phyloP scores from a whole-genome alignment of 768 basidiomycete genomes.

The Podaxis sp. region DNA sequence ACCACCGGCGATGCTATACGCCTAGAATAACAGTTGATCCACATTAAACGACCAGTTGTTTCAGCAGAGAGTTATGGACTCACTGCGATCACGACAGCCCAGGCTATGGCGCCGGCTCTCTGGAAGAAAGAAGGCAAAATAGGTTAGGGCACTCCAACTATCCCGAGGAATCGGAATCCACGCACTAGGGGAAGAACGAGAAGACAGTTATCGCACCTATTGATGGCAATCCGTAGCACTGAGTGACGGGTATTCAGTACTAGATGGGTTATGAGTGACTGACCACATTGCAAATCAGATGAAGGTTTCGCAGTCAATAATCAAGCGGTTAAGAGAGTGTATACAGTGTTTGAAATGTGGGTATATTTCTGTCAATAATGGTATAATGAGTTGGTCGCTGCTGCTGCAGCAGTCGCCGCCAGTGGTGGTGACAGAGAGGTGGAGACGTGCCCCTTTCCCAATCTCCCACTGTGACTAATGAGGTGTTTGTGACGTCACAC shows the following conservation, averaged over 20 bases:
- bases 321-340: constrained; percentile 11
- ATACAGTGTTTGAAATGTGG: neutral
- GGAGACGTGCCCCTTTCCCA: neutral
- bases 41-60: constrained; percentile 13
- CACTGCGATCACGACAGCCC: constrained; percentile 63
- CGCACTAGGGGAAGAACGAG: constrained; percentile 71
- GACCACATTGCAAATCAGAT: constrained; percentile 27
- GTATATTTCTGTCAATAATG: constrained; percentile 8
- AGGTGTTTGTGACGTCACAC: constrained; percentile 1
- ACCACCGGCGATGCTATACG: constrained; percentile 66
- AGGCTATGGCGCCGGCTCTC: constrained; percentile 72
- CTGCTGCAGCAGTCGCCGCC: constrained; percentile 10
- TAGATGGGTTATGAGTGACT: constrained; percentile 14
- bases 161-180: constrained; percentile 14
- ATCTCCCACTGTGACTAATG: constrained; percentile 6
- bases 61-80: constrained; percentile 20
- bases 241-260: constrained; percentile 8
- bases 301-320: constrained; percentile 22
- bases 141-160: constrained; percentile 25
- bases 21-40: constrained; percentile 31
- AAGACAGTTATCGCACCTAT: constrained; percentile 79
- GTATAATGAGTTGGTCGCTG: constrained; percentile 4
- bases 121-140: constrained; percentile 30
- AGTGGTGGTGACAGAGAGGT: constrained; percentile 7
- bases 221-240: constrained; percentile 10